Evolutionary conservation across 768 basidiomycete genomes (phyloP), one percentile per base, ranked within the genome.

Genomic region (Boletales sp.): DNA sequence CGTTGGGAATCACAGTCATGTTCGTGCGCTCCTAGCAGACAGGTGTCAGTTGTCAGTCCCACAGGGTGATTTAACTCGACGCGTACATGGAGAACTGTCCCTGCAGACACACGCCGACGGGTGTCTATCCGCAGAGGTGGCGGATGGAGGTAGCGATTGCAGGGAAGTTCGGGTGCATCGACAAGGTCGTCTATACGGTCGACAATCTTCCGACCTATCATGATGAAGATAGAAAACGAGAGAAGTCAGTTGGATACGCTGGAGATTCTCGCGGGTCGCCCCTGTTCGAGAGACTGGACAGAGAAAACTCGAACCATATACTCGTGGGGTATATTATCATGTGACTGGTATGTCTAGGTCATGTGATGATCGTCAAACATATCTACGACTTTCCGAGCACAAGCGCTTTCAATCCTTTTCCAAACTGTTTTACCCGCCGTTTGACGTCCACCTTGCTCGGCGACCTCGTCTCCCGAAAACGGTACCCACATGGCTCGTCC

Each of bases 331-430:
- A 27, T 46, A 41, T 47, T 48, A 27, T 45, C 55, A 51, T 45
- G 57, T 58, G 53, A 50, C 34, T 36, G 7, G 12, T 17, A 36
- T n/a, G 24, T 5, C 35, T 21, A 6, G 24, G 18, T 43, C 45
- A 51, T 47, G 52, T 55, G 43, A 41, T 43, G 29, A n/a, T 34
- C 24, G 24, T 55, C 43, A 15, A 44, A 27, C 24, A 27, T 27
- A 34, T 21, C 47, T 35, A 44, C 37, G 15, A 51, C 29, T 55
- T 60, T 27, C 68, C 58, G 27, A 69, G 60, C 19, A 68, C 56
- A 5, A 68, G 51, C n/a, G 62, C 60, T 42, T 64, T 69, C 57
- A 68, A 40, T 24, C 68, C 66, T 47, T 45, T 64, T 3, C 68
- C 64, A 31, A 68, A 52, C 34, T 58, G 67, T 48, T 51, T 64